Evolutionary conservation across 2,329 filamentous ascomycete species (phyloP), one percentile per base, ranked within the genome.

Genomic region (Diaporthe sp.): DNA sequence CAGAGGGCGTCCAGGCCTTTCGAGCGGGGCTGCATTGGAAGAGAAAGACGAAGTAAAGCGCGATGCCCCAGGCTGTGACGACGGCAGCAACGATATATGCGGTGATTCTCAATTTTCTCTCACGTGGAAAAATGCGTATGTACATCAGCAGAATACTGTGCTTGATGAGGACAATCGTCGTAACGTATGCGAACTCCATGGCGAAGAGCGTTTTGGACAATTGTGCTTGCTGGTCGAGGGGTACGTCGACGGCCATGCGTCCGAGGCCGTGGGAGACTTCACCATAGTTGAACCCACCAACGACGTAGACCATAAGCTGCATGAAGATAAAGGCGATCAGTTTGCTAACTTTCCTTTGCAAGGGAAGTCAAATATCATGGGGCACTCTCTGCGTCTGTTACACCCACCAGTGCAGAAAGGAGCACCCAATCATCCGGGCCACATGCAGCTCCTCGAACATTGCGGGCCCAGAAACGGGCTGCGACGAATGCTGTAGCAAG

Each of bases 381-480:
- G 46, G 19, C 46, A 51, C 46, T n/a, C 46, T 51, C 46, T 51
- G 46, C 46, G 46, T 5, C 46, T 51, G 46, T 13, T 51, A 10
- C 8, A 51, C 46, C 46, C 46, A 51, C 46, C 46, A 51, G 46
- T 51, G 46, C 46, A 51, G 46, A 51, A 51, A 51, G 46, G 46
- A 51, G 46, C 22, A 51, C 46, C 46, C 46, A 51, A 51, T 51
- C 46, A 51, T 51, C 46, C 46, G 46, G 46, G 46, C 46, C 46
- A 51, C 46, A 51, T 51, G 46, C 46, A 51, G 46, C 46, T 51
- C 46, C 46, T 51, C 46, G 46, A 51, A 51, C 46, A 51, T 51
- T 51, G 46, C 46, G 46, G 46, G 46, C 46, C 46, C 46, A 51
- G 46, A 51, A 51, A 51, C 46, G 46, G 46, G 46, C 46, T 51